Evolutionary conservation across 192 early-diverging fungal genomes (phyloP), one percentile per base, ranked within the genome.

Genomic region (Rhizophagus prolifer): DNA sequence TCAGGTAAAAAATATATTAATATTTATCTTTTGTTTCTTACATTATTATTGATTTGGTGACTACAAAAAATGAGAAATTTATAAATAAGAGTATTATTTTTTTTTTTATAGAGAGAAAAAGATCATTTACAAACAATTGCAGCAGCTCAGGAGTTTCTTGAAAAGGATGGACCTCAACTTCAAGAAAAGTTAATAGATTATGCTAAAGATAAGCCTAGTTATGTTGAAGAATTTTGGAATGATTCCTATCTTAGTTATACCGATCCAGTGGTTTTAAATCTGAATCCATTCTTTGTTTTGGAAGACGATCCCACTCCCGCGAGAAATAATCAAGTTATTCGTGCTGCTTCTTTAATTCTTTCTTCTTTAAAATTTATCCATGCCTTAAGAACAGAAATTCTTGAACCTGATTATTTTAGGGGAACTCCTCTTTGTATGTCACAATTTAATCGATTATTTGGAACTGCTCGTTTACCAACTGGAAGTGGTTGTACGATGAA

Each of bases 381-480:
- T 63, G 80, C 84, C 30, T 63, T 97, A 14, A 87, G 91, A 70
- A 76, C 44, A n/a, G 79, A 86, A 75, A 23, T 70, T 25, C 63
- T 96, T 36, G 83, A 90, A 31, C 81, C 92, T 47, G 94, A 96
- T 76, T 78, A 74, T 34, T 90, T 90, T 58, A 86, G 87, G 31
- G 90, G 86, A 46, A 79, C 70, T 4, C 90, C 91, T 4, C 83
- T 91, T 25, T 91, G 91, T 81, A 95, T 96, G 94, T 83, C 91
- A 74, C 95, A 96, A 80, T 96, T 94, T 83, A 72, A 80, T 46
- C 77, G 89, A 30, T 72, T 94, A n/a, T 96, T 95, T 87, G 94
- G 92, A 10, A 89, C 92, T 63, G 90, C 93, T 2, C 87, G 95
- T 34, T 88, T 95, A 26, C 95, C 95, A 21, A 82, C 83, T 5